Evolutionary conservation across 148 eudicot genomes (phyloP).

Genomic region (Fagopyrum esculentum): DNA sequence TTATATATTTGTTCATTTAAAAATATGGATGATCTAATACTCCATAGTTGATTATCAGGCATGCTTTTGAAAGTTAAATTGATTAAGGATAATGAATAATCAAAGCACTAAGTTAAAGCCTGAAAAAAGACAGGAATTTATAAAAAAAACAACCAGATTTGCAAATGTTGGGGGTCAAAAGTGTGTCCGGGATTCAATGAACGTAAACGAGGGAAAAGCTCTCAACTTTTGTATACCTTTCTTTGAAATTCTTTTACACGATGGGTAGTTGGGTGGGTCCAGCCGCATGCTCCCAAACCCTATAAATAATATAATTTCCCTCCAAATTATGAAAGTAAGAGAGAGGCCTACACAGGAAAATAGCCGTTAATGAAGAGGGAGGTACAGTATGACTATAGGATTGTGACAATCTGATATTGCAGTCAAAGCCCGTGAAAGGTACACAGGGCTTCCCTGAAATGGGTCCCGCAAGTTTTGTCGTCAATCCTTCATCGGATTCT

Average conservation of each 20-base stretch:
- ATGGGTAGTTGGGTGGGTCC: slow-evolving; percentile 1
- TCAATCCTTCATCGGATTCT: not conserved
- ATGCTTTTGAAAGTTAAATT: not conserved
- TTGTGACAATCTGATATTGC: not conserved
- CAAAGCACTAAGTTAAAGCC: not conserved
- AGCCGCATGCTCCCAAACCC: not conserved
- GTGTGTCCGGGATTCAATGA: not conserved
- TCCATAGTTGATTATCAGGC: not conserved
- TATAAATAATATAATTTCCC: not conserved
- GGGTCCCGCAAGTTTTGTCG: slow-evolving; percentile 8
- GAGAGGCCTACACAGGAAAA: not conserved
- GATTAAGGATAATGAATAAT: no score
- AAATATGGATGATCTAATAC: not conserved
- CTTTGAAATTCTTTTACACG: not conserved
- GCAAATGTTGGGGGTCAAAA: slow-evolving; percentile 5
- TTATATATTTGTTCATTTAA: not conserved
- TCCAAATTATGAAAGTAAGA: not conserved
- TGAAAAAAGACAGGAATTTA: not conserved
- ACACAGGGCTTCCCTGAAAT: not conserved
- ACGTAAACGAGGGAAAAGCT: not conserved
- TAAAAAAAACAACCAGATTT: not conserved
- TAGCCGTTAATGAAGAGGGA: not conserved
- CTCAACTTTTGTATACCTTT: not conserved
- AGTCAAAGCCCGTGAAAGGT: slow-evolving; percentile 8
- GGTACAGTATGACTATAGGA: not conserved